These are phyloP conservation scores for Breynia disticha DNA, from an alignment of 441 rosid species.

Conservation along the genomic window DNA sequence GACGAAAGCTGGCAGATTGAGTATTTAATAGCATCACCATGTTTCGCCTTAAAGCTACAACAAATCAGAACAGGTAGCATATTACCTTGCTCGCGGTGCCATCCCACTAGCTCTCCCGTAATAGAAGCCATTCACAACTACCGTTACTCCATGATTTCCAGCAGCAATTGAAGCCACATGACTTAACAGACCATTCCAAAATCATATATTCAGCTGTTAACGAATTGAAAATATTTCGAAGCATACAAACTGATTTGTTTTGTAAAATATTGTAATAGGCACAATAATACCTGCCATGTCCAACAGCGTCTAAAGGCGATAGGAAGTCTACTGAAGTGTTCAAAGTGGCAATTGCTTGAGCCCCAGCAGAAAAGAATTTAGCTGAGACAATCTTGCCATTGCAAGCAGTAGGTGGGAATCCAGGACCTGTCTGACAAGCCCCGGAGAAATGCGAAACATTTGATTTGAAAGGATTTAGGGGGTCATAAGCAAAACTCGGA, in stretches of 20 bases:
- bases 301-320: constrained; percentile 74
- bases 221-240: no score
- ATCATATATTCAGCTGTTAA: no score
- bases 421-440: constrained; percentile 63
- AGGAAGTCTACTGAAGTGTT: constrained; percentile 56
- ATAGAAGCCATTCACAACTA: constrained; percentile 56
- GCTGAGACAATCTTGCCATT: constrained; percentile 79
- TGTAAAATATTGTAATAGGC: not conserved
- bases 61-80: not conserved
- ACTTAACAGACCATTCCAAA: constrained; percentile 24
- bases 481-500: constrained; percentile 60
- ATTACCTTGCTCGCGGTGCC: constrained; percentile 85
- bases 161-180: constrained; percentile 92
- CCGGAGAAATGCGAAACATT: constrained; percentile 59
- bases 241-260: no score
- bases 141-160: constrained; percentile 78
- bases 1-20: constrained; percentile 6
- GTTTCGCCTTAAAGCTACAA: not conserved
- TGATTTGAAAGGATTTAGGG: constrained; percentile 24
- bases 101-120: constrained; percentile 86
- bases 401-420: constrained; percentile 50
- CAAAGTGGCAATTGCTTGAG: constrained; percentile 46
- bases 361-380: constrained; percentile 74
- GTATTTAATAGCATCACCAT: no score
- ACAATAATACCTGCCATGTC: constrained; percentile 66